Percentiles rank a stretch among this genome's conserved stretches.
phyloP scores from a whole-genome alignment of 352 stramenopile species.

The Phytopythium helicoides region DNA sequence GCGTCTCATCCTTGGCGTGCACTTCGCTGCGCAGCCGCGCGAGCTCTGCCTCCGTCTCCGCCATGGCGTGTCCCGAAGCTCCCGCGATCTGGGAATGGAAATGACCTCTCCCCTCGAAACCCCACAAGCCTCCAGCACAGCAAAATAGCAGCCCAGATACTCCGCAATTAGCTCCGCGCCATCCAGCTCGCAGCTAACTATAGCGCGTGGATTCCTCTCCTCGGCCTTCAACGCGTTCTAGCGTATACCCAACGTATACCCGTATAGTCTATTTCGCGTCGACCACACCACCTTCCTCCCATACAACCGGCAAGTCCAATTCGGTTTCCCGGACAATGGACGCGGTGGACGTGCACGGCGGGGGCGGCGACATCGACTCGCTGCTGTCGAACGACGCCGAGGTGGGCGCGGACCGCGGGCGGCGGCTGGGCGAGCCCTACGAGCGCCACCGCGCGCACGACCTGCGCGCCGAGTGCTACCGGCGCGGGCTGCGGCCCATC shows the following conservation, averaged over 20 bases:
- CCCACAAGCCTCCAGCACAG: too few relatives aligned
- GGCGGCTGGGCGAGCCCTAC: conserved; percentile 62
- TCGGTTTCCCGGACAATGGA: background rate
- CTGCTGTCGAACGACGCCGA: conserved; percentile 46
- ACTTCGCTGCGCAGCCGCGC: conserved; percentile 55
- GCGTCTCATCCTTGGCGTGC: conserved; percentile 70
- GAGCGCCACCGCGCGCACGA: conserved; percentile 74
- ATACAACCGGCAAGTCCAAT: conserved; percentile 1
- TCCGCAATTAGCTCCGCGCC: too few relatives aligned
- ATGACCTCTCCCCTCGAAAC: too few relatives aligned
- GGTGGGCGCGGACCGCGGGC: conserved; percentile 21
- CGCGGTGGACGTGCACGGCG: conserved; percentile 1
- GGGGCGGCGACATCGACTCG: conserved; percentile 58
- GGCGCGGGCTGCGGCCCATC: conserved; percentile 64
- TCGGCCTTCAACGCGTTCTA: too few relatives aligned
- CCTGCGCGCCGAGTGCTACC: conserved; percentile 78
- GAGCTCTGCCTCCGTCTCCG: conserved; percentile 33
- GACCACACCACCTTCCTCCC: too few relatives aligned
- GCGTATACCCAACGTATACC: too few relatives aligned
- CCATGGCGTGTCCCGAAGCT: conserved; percentile 1
- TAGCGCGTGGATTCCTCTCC: too few relatives aligned
- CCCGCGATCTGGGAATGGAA: too few relatives aligned
- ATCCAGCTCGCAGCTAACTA: too few relatives aligned
- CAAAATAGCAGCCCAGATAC: too few relatives aligned
- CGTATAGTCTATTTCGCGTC: too few relatives aligned